Base-by-base conservation (phyloP, 352 stramenopile species). In the Globisporangium okanoganense region DNA sequence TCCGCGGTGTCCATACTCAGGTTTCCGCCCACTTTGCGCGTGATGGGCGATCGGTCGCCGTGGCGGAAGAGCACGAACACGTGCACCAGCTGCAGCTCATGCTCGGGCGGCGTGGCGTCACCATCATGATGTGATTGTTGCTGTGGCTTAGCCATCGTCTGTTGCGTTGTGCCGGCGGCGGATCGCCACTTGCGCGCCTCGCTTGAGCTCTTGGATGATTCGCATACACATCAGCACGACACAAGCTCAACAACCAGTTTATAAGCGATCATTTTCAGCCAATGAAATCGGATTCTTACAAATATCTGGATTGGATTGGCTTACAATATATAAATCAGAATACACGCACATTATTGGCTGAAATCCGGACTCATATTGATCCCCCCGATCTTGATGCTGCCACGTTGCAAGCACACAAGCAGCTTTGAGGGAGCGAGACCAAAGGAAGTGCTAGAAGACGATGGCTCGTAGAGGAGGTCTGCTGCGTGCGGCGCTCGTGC, bases 1-100 rank as follows among this genome's bases (percentile, higher is more conserved):
- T 92, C 79, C 1, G 45, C 29, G 44, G 62, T 62, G 22, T 65
- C 64, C 69, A 92, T 85, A 20, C 29, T 7, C 54, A 92, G 50
- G 7, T 76, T 74, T 13, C 58, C 8, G 61, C 75, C 78, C 8
- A 90, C 66, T 14, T 61, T 67, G 36, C 76, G 77, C 43, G 78
- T 84, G 70, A 93, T 85, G 4, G 84, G 84, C n/a, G 84, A 89
- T 16, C 84, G 76, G 56, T 93, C 84, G 43, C 84, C 84, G 62
- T 93, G 84, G 13, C 84, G 84, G 56, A 92, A 92, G 61, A 90
- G 65, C 56, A 82, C 74, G n/a, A 83, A 44, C 64, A 94, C 78
- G 40, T 94, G 84, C 47, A 73, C 55, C 35, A 92, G 69, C 63
- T 69, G 52, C 29, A 88, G 60, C 6, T 73, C 61, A 14, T 61